These are phyloP conservation scores for Apiotrichum laibachii DNA, from an alignment of 1,284 basidiomycete species.

Conservation along the genomic window DNA sequence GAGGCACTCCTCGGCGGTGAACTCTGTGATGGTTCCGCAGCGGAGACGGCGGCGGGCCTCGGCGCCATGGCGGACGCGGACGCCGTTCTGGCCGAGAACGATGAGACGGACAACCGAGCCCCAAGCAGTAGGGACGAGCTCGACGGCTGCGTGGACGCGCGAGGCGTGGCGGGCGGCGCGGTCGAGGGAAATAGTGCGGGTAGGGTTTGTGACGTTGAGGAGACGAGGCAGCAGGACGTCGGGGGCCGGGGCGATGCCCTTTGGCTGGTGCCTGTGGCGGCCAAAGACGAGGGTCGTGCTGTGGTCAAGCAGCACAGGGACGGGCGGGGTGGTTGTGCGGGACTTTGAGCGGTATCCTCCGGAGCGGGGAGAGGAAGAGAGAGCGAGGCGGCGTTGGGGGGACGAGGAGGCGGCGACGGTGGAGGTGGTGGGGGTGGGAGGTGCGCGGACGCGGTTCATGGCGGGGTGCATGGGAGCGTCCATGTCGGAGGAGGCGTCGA, in stretches of 20 bases:
- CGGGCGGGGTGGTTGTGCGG: background rate
- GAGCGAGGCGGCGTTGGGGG: conserved; percentile 22
- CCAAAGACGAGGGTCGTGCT: conserved; percentile 40
- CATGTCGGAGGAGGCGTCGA: conserved; percentile 20
- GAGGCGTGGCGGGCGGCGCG: conserved; percentile 44
- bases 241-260: conserved; percentile 2
- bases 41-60: conserved; percentile 11
- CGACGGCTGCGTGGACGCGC: conserved; percentile 41
- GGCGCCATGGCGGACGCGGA: conserved; percentile 25
- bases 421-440: conserved; percentile 41
- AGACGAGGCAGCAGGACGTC: conserved; percentile 4
- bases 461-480: conserved; percentile 15
- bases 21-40: conserved; percentile 12
- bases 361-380: conserved; percentile 23
- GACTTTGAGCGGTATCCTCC: background rate
- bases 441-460: conserved; percentile 11
- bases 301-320: conserved; percentile 18
- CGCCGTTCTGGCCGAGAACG: conserved; percentile 51
- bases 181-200: conserved; percentile 36
- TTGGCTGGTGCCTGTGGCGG: conserved; percentile 26
- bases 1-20: conserved; percentile 15
- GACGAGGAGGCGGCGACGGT: conserved; percentile 47
- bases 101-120: conserved; percentile 28
- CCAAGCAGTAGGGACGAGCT: conserved; percentile 22
- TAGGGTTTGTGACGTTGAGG: conserved; percentile 14